Evolutionary conservation across 2,329 filamentous ascomycete genomes (phyloP).

Genomic region (Pseudogymnoascus sp.): DNA sequence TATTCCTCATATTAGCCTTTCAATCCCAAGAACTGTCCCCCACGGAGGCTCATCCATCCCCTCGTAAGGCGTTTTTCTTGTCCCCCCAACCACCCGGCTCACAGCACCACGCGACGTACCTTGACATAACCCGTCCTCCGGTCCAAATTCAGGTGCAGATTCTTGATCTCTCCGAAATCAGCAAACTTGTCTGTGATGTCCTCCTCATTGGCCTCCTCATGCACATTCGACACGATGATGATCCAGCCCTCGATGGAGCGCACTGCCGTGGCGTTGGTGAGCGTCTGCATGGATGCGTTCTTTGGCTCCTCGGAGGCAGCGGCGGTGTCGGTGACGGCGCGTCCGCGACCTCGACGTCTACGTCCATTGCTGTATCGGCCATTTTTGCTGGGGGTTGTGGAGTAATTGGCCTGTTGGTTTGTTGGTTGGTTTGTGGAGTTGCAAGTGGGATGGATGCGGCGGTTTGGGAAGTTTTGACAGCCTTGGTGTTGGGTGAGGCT

Average conservation of each 20-base stretch:
- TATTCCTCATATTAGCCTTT: slow-evolving; percentile 30
- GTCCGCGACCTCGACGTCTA: slow-evolving; percentile 29
- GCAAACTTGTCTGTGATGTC: slow-evolving; percentile 74
- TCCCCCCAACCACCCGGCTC: background rate
- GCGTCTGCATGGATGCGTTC: slow-evolving; percentile 63
- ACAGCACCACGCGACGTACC: slow-evolving; percentile 41
- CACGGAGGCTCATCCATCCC: background rate
- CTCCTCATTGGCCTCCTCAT: slow-evolving; percentile 82
- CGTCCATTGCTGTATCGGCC: slow-evolving; percentile 41
- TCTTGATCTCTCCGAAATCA: slow-evolving; percentile 82
- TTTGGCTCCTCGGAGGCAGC: slow-evolving; percentile 45
- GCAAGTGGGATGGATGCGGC: background rate
- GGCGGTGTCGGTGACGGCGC: slow-evolving; percentile 21
- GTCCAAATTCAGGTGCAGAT: slow-evolving; percentile 77
- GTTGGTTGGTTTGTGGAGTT: slow-evolving; percentile 11
- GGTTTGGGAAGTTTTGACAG: slow-evolving; percentile 8
- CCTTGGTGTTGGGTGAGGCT: slow-evolving; percentile 5
- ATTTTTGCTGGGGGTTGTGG: slow-evolving; percentile 25
- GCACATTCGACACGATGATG: slow-evolving; percentile 77
- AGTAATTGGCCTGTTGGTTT: background rate
- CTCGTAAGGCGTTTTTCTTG: background rate
- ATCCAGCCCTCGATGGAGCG: slow-evolving; percentile 89
- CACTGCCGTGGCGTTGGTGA: slow-evolving; percentile 69
- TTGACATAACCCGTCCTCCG: slow-evolving; percentile 80
- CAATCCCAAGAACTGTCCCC: background rate